These are phyloP conservation scores for Gossypium turneri DNA, from an alignment of 345 rosid genomes.

Conservation along the genomic window DNA sequence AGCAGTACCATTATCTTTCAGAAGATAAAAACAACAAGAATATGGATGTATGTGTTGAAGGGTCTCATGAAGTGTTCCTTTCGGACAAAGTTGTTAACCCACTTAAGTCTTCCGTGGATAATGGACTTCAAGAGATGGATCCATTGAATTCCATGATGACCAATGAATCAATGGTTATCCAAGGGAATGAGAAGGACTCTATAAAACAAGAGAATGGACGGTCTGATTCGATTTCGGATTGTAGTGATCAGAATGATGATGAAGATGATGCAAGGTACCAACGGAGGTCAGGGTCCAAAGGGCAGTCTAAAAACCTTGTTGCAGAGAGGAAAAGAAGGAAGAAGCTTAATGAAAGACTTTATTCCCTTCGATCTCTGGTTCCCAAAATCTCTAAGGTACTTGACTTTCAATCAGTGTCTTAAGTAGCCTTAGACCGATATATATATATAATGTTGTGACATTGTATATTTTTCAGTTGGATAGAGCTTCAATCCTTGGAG, in stretches of 20 bases:
- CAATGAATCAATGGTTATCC: constrained; percentile 8
- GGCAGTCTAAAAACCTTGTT: constrained; percentile 64
- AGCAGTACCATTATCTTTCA: constrained; percentile 30
- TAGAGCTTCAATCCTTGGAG: constrained; percentile 86
- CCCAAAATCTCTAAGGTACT: constrained; percentile 75
- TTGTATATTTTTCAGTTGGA: constrained; percentile 49
- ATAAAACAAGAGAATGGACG: constrained; percentile 46
- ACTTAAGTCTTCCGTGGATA: constrained; percentile 20
- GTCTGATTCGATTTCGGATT: constrained; percentile 8
- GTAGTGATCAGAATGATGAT: constrained; percentile 16
- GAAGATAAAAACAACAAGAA: constrained; percentile 30
- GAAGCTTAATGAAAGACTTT: constrained; percentile 87
- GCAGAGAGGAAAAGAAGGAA: constrained; percentile 94
- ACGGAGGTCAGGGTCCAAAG: constrained; percentile 15
- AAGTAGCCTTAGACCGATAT: neutral
- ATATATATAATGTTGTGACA: neutral
- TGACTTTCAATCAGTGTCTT: neutral
- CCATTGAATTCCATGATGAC: constrained; percentile 21
- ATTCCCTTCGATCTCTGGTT: constrained; percentile 70
- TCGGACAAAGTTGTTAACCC: constrained; percentile 30
- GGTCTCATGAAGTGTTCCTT: constrained; percentile 14
- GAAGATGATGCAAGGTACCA: constrained; percentile 15
- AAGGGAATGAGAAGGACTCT: constrained; percentile 40
- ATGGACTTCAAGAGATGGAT: constrained; percentile 36
- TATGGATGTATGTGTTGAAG: constrained; percentile 32